These are phyloP conservation scores for Rhizopogon sp. DNA, from an alignment of 768 basidiomycete genomes.

Conservation along the genomic window DNA sequence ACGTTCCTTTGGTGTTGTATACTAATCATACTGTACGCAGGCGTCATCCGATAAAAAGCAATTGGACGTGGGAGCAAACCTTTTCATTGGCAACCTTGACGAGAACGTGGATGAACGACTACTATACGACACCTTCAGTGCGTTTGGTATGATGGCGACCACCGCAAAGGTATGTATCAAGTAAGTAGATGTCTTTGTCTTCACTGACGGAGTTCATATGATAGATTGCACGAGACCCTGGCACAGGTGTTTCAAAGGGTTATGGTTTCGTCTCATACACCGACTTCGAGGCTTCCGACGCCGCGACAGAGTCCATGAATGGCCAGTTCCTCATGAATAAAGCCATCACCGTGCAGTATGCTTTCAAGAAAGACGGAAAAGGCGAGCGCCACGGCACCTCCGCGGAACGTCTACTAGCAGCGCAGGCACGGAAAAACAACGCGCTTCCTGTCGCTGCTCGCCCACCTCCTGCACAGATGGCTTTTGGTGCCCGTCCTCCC, in stretches of 20 bases:
- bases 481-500: constrained; percentile 61
- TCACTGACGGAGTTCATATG: neutral
- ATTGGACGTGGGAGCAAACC: constrained; percentile 94
- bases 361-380: constrained; percentile 99
- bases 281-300: constrained; percentile 96
- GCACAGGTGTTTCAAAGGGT: constrained; percentile 84
- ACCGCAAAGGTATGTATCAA: constrained; percentile 66
- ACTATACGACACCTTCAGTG: constrained; percentile 92
- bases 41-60: constrained; percentile 98
- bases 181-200: neutral
- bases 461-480: constrained; percentile 62
- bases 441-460: constrained; percentile 75
- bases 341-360: constrained; percentile 94
- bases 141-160: constrained; percentile 89
- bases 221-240: constrained; percentile 89
- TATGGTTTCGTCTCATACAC: constrained; percentile 98
- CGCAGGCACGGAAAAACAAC: constrained; percentile 95
- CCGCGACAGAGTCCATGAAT: constrained; percentile 95
- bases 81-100: constrained; percentile 95
- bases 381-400: constrained; percentile 96
- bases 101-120: constrained; percentile 92
- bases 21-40: constrained; percentile 33
- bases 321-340: constrained; percentile 98
- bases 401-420: constrained; percentile 93
- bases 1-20: neutral